These are phyloP conservation scores for Microbotryomycetes sp. DNA, from an alignment of 1,284 basidiomycete genomes.

Conservation along the genomic window DNA sequence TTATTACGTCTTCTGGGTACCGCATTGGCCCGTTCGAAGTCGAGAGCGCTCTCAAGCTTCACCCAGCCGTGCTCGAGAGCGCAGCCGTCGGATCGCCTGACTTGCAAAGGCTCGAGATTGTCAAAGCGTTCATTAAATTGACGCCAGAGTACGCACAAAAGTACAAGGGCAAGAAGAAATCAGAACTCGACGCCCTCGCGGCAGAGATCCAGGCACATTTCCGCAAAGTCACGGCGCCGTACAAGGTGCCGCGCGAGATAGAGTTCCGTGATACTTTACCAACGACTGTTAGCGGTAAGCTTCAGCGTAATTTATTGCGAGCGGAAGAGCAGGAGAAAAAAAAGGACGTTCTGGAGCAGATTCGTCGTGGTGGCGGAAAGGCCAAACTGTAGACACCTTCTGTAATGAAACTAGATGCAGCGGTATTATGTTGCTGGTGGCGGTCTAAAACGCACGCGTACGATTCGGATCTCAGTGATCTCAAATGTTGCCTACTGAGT, in stretches of 20 bases:
- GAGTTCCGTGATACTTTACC: neutral
- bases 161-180: neutral
- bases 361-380: neutral
- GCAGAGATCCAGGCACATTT: constrained; percentile 21
- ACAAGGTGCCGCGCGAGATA: constrained; percentile 27
- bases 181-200: constrained; percentile 7
- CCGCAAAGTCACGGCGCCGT: constrained; percentile 19
- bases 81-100: constrained; percentile 30
- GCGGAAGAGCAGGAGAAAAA: neutral
- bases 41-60: constrained; percentile 27
- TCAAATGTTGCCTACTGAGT: too few relatives aligned
- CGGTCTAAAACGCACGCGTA: too few relatives aligned
- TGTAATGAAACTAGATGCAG: too few relatives aligned
- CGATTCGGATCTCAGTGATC: too few relatives aligned
- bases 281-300: neutral
- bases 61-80: constrained; percentile 29
- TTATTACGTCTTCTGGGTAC: constrained; percentile 25
- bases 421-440: too few relatives aligned
- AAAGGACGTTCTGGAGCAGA: neutral
- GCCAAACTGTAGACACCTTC: neutral
- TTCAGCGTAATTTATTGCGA: neutral
- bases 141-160: constrained; percentile 13
- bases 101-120: constrained; percentile 15
- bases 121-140: constrained; percentile 28
- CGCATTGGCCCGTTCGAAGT: constrained; percentile 30